These are phyloP conservation scores for Solanum chmielewskii DNA, from an alignment of 257 asterid genomes.

Conservation along the genomic window DNA sequence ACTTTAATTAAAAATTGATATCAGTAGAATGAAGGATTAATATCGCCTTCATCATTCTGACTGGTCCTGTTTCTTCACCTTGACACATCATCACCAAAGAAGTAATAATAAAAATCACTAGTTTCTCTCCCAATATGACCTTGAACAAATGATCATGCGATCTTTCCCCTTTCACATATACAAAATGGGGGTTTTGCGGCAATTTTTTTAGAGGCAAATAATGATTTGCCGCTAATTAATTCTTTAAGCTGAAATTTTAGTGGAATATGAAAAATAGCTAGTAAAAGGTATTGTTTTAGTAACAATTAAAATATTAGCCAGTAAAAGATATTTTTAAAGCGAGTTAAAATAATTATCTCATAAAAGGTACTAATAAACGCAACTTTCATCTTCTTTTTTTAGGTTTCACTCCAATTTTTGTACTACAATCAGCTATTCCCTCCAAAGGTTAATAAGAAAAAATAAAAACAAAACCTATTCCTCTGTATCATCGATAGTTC, in stretches of 20 bases:
- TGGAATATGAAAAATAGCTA: neutral
- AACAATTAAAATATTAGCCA: neutral
- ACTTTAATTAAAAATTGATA: too few species aligned
- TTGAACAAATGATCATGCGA: too few species aligned
- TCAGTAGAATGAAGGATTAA: too few species aligned
- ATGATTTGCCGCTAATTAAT: neutral
- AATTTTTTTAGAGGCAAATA: neutral
- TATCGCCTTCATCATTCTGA: too few species aligned
- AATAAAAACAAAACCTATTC: neutral
- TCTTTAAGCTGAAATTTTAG: neutral
- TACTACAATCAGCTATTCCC: neutral
- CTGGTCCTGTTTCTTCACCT: too few species aligned
- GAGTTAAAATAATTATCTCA: neutral
- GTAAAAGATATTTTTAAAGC: neutral
- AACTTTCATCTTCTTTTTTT: too few species aligned
- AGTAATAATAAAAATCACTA: too few species aligned
- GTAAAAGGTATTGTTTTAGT: neutral
- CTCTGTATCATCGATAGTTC: neutral
- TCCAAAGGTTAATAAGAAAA: neutral
- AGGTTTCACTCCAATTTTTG: neutral
- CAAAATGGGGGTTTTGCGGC: neutral
- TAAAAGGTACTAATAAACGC: neutral
- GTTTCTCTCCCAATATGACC: too few species aligned
- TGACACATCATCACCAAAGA: too few species aligned
- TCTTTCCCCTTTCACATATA: too few species aligned